Evolutionary conservation across 805 yeast genomes (phyloP).

Genomic region (Saturnispora mendoncae): DNA sequence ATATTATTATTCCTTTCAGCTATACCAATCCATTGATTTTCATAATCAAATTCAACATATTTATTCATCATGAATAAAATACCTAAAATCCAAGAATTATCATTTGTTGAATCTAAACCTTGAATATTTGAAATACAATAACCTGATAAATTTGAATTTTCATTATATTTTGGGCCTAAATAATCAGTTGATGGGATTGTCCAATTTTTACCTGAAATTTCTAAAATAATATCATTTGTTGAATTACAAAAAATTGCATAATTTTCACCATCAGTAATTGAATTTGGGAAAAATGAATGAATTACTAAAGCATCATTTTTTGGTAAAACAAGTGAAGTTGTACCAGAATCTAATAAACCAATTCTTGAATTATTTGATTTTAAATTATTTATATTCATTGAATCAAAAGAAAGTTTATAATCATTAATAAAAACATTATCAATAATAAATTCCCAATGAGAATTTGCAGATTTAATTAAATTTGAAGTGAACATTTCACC

Average conservation of each 20-base stretch:
- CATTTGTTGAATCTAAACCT: slow-evolving; percentile 36
- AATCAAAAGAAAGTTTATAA: slow-evolving; percentile 26
- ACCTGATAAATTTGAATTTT: slow-evolving; percentile 31
- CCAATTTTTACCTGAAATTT: slow-evolving; percentile 39
- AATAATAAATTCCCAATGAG: slow-evolving; percentile 46
- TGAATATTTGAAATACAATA: slow-evolving; percentile 59
- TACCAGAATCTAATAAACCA: slow-evolving; percentile 58
- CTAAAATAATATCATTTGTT: slow-evolving; percentile 32
- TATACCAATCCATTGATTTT: slow-evolving; percentile 41
- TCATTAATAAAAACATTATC: slow-evolving; percentile 31
- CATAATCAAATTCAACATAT: slow-evolving; percentile 51
- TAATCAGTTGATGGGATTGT: slow-evolving; percentile 36
- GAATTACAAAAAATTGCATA: slow-evolving; percentile 53
- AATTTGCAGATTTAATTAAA: slow-evolving; percentile 25
- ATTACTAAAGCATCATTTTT: slow-evolving; percentile 43
- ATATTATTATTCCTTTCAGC: slow-evolving; percentile 35
- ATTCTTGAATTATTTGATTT: slow-evolving; percentile 25
- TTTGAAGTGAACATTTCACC: slow-evolving; percentile 36
- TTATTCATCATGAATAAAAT: slow-evolving; percentile 49
- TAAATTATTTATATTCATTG: slow-evolving; percentile 16
- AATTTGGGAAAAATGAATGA: slow-evolving; percentile 42
- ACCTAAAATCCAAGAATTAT: slow-evolving; percentile 52
- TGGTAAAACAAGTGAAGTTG: slow-evolving; percentile 52
- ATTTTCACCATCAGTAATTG: slow-evolving; percentile 52
- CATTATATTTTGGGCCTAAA: slow-evolving; percentile 39